Percentiles rank a stretch among this genome's conserved stretches.
Conservation (phyloP, 202 grass and related monocot species). For the Eragrostis tef region DNA sequence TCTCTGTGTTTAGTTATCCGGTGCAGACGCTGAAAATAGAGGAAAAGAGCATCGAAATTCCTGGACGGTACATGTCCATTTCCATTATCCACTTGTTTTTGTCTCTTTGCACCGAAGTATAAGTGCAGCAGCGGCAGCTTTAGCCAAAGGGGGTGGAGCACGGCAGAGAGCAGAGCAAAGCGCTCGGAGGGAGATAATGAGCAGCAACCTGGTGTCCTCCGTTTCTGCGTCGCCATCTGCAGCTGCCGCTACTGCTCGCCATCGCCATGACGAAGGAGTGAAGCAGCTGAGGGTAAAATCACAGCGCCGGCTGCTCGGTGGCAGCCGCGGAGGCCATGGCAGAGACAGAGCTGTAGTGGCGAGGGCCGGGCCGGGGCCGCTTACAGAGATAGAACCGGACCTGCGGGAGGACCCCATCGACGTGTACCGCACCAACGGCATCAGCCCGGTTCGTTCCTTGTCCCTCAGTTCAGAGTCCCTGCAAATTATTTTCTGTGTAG, state of each 20-base stretch:
- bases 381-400: conserved; percentile 87
- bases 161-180: conserved; percentile 2
- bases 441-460: conserved; percentile 54
- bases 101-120: conserved; percentile 34
- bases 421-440: conserved; percentile 69
- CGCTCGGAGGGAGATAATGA: conserved; percentile 47
- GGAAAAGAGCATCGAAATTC: conserved; percentile 18
- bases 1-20: conserved; percentile 4
- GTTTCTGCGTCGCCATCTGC: conserved; percentile 40
- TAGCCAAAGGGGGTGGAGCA: conserved; percentile 35
- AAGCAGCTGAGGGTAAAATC: conserved; percentile 43
- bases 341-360: conserved; percentile 47
- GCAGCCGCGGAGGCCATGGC: conserved; percentile 15
- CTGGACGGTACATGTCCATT: conserved; percentile 53
- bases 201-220: conserved; percentile 51
- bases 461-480: neutral
- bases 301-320: conserved; percentile 23
- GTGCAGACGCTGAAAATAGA: neutral
- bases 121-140: conserved; percentile 20
- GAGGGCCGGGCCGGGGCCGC: conserved; percentile 51
- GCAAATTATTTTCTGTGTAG: neutral
- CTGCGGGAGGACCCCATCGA: conserved; percentile 79
- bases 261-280: conserved; percentile 37
- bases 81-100: conserved; percentile 53
- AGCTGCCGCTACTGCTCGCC: conserved; percentile 37